A percentile compares a stretch with the other conserved stretches of the same genome.
phyloP scores from a whole-genome alignment of 768 basidiomycete genomes.

The Agrocybe pediades region DNA sequence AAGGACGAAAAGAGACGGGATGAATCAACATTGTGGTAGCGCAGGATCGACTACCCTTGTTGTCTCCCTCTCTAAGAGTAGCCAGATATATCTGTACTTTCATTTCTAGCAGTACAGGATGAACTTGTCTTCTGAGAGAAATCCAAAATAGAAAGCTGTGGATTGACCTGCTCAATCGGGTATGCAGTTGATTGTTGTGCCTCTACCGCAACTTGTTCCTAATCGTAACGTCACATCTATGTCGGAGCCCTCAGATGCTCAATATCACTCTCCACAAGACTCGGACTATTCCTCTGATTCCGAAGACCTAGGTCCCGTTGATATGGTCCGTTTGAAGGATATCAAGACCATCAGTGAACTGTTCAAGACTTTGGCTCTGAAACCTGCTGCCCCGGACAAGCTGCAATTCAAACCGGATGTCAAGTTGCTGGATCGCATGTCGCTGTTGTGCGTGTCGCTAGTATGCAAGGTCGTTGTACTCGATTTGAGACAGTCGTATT shows the following conservation, averaged over 20 bases:
- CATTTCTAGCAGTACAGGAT: too few relatives aligned
- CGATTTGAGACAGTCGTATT: constrained; percentile 1
- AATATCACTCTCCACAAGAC: constrained; percentile 7
- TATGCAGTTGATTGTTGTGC: too few relatives aligned
- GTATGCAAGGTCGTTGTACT: background rate
- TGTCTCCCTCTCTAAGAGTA: constrained; percentile 1
- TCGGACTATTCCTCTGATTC: constrained; percentile 13
- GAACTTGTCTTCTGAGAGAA: too few relatives aligned
- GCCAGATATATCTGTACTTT: constrained; percentile 4
- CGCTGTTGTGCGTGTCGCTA: constrained; percentile 58
- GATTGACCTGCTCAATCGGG: too few relatives aligned
- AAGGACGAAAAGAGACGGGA: too few relatives aligned
- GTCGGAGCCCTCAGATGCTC: constrained; percentile 1
- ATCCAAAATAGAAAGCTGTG: too few relatives aligned
- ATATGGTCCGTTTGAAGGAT: constrained; percentile 32
- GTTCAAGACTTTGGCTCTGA: constrained; percentile 46
- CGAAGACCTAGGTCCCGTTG: constrained; percentile 13
- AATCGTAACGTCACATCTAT: too few relatives aligned
- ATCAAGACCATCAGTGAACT: constrained; percentile 60
- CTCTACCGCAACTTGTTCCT: too few relatives aligned
- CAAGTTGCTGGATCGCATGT: constrained; percentile 55
- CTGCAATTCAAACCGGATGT: constrained; percentile 37
- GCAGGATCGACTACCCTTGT: background rate
- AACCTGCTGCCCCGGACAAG: constrained; percentile 29
- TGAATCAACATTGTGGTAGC: constrained; percentile 3